Percentiles rank a stretch among this genome's conserved stretches.
These are phyloP conservation scores for Candida pseudoglaebosa DNA, from an alignment of 805 yeast species.

Conservation along the genomic window DNA sequence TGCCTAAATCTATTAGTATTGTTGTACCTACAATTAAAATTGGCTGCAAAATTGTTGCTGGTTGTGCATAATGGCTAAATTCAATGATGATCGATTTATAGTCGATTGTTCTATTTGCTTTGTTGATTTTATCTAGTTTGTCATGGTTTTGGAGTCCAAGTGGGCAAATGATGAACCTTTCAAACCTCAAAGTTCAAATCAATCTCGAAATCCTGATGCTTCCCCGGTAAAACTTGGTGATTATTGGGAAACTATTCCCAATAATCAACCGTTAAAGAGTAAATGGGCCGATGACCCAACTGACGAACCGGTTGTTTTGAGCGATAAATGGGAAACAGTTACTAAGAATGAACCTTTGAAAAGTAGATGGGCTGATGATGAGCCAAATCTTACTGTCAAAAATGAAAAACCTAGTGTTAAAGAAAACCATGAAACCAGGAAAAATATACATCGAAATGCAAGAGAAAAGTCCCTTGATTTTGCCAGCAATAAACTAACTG, in stretches of 20 bases:
- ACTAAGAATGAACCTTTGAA: constrained; percentile 3
- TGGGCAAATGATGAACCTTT: constrained; percentile 2
- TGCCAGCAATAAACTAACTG: too few species aligned
- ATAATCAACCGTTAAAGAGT: background rate
- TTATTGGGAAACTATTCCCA: background rate
- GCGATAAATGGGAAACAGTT: constrained; percentile 1
- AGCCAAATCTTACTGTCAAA: too few species aligned
- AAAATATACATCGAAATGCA: too few species aligned
- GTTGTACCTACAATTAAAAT: too few species aligned
- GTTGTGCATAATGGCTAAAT: background rate
- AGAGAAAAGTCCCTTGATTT: too few species aligned
- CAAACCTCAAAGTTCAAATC: too few species aligned
- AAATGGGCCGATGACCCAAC: background rate
- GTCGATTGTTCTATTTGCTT: background rate
- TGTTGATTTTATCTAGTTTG: too few species aligned
- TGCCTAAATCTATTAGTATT: too few species aligned
- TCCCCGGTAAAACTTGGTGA: background rate
- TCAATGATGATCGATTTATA: background rate
- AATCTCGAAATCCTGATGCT: too few species aligned
- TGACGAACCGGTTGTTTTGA: background rate
- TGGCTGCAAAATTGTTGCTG: too few species aligned
- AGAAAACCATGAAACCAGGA: too few species aligned
- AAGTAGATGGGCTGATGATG: constrained; percentile 6
- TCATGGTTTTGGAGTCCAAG: constrained; percentile 1
- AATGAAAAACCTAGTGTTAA: too few species aligned